A percentile compares a stretch with the other conserved stretches of the same genome.
Evolutionary conservation across 495 filamentous ascomycete species (phyloP).

Genomic region (Astrothelium macrocarpum): DNA sequence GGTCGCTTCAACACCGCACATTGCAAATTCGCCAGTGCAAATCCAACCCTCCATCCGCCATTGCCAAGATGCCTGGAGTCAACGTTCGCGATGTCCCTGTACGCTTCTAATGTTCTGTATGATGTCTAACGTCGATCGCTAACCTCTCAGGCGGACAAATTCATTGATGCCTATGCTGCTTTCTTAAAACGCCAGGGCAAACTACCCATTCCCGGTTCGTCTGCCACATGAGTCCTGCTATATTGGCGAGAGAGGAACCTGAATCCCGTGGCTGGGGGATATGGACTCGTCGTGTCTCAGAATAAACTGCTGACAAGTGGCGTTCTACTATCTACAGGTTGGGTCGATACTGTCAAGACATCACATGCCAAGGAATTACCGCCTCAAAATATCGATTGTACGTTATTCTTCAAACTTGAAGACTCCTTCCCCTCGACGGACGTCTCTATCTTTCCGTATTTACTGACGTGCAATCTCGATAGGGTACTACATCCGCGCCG

Average conservation of each 20-base stretch:
- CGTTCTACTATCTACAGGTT: constrained; percentile 48
- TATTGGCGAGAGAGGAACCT: constrained; percentile 17
- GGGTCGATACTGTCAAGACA: constrained; percentile 99
- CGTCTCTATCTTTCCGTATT: not conserved
- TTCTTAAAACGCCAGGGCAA: constrained; percentile 99
- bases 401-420: constrained; percentile 22
- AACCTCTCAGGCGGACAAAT: constrained; percentile 67
- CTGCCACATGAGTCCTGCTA: not conserved
- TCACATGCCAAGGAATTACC: constrained; percentile 91
- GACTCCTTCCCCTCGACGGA: not conserved
- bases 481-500: constrained; percentile 95
- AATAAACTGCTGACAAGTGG: constrained; percentile 26
- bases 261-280: constrained; percentile 37
- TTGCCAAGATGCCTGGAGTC: constrained; percentile 30
- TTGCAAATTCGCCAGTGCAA: not conserved
- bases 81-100: constrained; percentile 26
- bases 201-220: constrained; percentile 83
- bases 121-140: not conserved
- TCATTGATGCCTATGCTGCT: constrained; percentile 86
- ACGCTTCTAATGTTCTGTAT: not conserved
- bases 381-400: constrained; percentile 93
- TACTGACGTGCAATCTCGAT: constrained; percentile 5
- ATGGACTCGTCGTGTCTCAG: constrained; percentile 11
- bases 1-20: not conserved
- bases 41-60: constrained; percentile 12